Conservation (phyloP, 768 basidiomycete species). For the Serendipita sp. region DNA sequence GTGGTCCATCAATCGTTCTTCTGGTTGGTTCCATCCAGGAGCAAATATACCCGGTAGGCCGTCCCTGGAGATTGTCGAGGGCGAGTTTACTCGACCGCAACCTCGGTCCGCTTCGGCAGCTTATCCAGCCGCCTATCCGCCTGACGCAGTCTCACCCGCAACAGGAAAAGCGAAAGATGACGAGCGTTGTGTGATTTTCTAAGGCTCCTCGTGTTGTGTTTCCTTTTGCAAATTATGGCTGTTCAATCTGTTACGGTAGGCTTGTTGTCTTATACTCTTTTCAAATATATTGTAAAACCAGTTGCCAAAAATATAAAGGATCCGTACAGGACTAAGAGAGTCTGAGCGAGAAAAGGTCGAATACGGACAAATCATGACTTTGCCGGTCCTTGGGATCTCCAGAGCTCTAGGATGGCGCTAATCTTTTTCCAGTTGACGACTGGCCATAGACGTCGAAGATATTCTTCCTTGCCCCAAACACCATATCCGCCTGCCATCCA, state of each 20-base stretch:
- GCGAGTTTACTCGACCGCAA: background rate
- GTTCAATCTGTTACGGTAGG: too few species aligned
- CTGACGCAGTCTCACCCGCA: background rate
- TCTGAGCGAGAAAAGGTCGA: too few species aligned
- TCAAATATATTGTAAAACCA: too few species aligned
- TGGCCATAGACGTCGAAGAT: constrained; percentile 70
- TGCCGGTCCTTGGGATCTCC: background rate
- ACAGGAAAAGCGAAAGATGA: background rate
- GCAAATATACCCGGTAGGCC: background rate
- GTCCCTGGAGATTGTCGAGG: background rate
- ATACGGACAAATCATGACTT: too few species aligned
- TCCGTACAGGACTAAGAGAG: too few species aligned
- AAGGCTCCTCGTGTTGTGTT: background rate
- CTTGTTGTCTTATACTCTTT: too few species aligned
- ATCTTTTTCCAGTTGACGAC: constrained; percentile 67
- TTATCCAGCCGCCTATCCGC: too few species aligned
- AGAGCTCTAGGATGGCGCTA: constrained; percentile 10
- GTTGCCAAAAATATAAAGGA: too few species aligned
- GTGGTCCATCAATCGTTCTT: background rate
- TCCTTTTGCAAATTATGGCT: too few species aligned
- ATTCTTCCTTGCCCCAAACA: constrained; percentile 81
- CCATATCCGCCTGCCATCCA: constrained; percentile 79
- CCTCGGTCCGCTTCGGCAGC: background rate
- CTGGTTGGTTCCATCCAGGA: background rate
- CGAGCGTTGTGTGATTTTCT: background rate